Base-by-base conservation (phyloP, 768 basidiomycete genomes). In the Glaciozyma martinii region DNA sequence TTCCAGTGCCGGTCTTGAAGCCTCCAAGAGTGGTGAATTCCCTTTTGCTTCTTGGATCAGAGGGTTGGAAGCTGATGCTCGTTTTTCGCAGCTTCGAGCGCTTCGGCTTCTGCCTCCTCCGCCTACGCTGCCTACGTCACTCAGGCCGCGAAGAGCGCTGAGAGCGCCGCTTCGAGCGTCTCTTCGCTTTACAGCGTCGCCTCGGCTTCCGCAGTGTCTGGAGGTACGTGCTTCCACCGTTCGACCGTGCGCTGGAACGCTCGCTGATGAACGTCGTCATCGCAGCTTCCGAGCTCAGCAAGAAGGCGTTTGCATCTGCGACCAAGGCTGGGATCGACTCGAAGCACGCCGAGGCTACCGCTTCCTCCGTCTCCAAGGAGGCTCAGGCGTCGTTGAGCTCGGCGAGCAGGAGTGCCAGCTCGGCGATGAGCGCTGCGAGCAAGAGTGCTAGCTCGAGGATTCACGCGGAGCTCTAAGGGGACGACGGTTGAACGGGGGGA, bases 91-190 rank as follows among this genome's bases (percentile, higher is more conserved):
- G 70, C 67, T 9, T 71, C 72, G 5, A 69, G 65, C 3, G 46
- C 62, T 55, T 61, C 60, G 10, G 44, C 63, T 13, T 59, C 66
- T 1, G 72, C 72, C 23, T 63, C 61, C 21, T 52, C 47, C 10
- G 61, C 61, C 5, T 54, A 54, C 56, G 42, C 43, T 15, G n/a
- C 40, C 13, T 69, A 59, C 64, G 1, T 60, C 33, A 61, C 61
- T 1, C 23, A 42, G 12, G 67, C 67, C 16, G 47, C 61, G 13
- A 49, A 40, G 27, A 10, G 25, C 15, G 58, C 63, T 25, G 67
- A 68, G 52, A 65, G 53, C n/a, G 63, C 64, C 21, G 49, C 58
- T 30, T 60, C 64, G 25, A 69, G 67, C n/a, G 50, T 71, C 59
- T 55, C 59, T 25, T 57, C 53, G 9, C 43, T 21, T 10, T 62